Conservation (phyloP, 148 eudicot species). For the Euryodendron excelsum region DNA sequence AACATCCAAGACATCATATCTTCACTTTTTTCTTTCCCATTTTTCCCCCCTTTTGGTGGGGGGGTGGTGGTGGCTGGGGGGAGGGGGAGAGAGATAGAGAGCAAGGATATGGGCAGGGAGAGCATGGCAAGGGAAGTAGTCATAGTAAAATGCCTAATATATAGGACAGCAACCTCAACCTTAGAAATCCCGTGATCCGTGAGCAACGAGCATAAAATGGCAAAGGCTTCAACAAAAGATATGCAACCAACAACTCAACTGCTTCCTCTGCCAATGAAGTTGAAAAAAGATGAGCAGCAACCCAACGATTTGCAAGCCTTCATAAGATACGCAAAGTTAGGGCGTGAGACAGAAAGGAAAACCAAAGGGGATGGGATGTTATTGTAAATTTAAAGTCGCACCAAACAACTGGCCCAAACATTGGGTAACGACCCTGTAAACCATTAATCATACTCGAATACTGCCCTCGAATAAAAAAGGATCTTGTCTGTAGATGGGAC, state of each 20-base stretch:
- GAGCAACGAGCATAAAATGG: constrained; percentile 80
- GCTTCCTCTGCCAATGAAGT: constrained; percentile 70
- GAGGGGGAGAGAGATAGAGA: too few relatives aligned
- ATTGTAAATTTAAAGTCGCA: constrained; percentile 18
- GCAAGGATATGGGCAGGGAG: neutral
- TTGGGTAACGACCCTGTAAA: constrained; percentile 76
- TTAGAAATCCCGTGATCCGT: constrained; percentile 76
- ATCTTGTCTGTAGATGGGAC: constrained; percentile 63
- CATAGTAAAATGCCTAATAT: neutral
- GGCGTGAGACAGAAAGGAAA: neutral
- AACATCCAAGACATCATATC: constrained; percentile 1
- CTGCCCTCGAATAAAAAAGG: constrained; percentile 61
- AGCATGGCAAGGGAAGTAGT: neutral
- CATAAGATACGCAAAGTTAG: constrained; percentile 26
- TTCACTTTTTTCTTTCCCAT: too few relatives aligned
- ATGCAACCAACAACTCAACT: constrained; percentile 78
- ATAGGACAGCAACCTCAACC: constrained; percentile 33
- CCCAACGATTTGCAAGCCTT: constrained; percentile 97
- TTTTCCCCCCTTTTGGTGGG: too few relatives aligned
- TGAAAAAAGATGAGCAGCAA: constrained; percentile 88
- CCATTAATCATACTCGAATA: constrained; percentile 96
- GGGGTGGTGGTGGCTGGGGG: too few relatives aligned
- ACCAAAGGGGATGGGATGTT: neutral
- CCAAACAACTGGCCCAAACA: constrained; percentile 84
- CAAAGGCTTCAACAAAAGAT: constrained; percentile 69